Evolutionary conservation across 768 basidiomycete genomes (phyloP).

Genomic region (Austroboletus eburneus): DNA sequence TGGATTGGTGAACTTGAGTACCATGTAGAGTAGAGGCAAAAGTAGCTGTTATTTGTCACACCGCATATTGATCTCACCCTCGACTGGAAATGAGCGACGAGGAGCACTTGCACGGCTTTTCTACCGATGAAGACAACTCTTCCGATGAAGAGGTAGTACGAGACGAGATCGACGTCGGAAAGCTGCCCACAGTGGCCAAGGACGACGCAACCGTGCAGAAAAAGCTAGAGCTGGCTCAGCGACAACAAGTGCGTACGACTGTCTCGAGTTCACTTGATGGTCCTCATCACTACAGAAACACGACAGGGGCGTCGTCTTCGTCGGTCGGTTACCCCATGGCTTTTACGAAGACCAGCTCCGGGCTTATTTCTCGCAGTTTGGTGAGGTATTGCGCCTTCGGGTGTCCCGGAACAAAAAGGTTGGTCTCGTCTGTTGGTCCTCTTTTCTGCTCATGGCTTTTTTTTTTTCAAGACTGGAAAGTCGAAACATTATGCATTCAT

Average conservation of each 20-base stretch:
- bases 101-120: constrained; percentile 66
- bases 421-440: not conserved
- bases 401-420: constrained; percentile 94
- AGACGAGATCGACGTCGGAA: constrained; percentile 62
- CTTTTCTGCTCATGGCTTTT: not conserved
- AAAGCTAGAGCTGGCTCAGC: constrained; percentile 56
- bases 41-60: constrained; percentile 22
- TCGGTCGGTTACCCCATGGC: constrained; percentile 92
- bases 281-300: constrained; percentile 35
- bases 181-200: constrained; percentile 83
- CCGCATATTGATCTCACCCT: not conserved
- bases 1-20: constrained; percentile 45
- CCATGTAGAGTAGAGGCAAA: constrained; percentile 16
- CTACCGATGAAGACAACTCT: constrained; percentile 69
- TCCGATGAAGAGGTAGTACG: constrained; percentile 73
- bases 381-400: constrained; percentile 80
- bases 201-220: constrained; percentile 77
- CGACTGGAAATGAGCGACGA: constrained; percentile 29
- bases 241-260: constrained; percentile 54
- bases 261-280: not conserved
- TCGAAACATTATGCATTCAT: constrained; percentile 98
- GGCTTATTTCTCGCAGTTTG: constrained; percentile 94
- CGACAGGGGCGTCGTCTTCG: constrained; percentile 80
- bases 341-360: constrained; percentile 96
- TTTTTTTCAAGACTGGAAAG: constrained; percentile 66